Base-by-base conservation (phyloP, 2,329 filamentous ascomycete species). In the Hysterium pulicare region DNA sequence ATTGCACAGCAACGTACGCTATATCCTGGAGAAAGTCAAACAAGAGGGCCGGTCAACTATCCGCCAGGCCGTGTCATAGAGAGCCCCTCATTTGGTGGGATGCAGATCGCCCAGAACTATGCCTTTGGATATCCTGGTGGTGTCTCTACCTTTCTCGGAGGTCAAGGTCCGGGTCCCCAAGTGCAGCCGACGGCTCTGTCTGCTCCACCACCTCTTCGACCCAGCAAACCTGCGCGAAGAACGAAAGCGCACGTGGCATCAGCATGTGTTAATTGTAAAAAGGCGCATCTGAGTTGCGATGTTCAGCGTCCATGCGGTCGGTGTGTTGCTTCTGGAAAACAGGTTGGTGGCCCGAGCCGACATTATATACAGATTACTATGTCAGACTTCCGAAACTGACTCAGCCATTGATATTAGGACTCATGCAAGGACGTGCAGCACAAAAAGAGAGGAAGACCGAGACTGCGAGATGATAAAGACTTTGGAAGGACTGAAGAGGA, bases 181-280 rank as follows among this genome's bases (percentile, higher is more conserved):
- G 54, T 43, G 26, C 64, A 65, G 45, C 58, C 57, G 44, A 50
- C 55, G 30, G 48, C 59, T 6, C 59, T 66, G 36, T 58, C 64
- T 38, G 51, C 57, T 47, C 60, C 64, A 34, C 60, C 54, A 28
- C 48, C 61, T 17, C 35, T 54, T 8, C 54, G 62, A 45, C 51
- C 57, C 17, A 55, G 48, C 31, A 68, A 65, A 45, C 59, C 60
- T 42, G 64, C 64, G 17, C 59, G 67, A 40, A 60, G 67, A 63
- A 83, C 84, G 5, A 89, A 89, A 61, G 85, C 86, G 11, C 87
- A 93, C 70, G 87, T 91, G 40, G 86, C 86, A 38, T 90, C 86
- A 26, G 87, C 87, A 20, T 93, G 87, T 62, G 83, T 91, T 53
- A 88, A 89, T 46, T 93, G 87, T 71, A 91, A 91, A 64, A 83